Conservation (phyloP, 1,284 basidiomycete genomes). For the Pseudozyma sp. region DNA sequence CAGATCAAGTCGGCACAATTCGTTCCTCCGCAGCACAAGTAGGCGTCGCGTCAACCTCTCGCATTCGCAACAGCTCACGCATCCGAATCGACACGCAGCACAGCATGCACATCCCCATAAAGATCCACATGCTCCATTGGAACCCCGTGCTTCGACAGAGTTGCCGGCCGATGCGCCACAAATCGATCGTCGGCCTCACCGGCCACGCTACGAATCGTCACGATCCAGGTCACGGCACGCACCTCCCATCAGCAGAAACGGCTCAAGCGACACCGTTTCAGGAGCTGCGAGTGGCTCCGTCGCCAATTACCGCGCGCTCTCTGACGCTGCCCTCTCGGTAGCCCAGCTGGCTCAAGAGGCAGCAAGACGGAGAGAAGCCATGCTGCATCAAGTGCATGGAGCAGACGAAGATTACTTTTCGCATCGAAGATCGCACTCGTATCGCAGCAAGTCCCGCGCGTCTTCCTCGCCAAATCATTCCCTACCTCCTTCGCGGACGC, state of each 20-base stretch:
- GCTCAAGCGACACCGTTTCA: conserved; percentile 13
- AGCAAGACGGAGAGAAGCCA: conserved; percentile 28
- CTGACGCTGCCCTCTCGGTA: conserved; percentile 50
- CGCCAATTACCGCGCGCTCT: conserved; percentile 47
- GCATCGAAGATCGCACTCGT: conserved; percentile 8
- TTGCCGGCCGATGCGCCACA: conserved; percentile 2
- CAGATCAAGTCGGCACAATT: conserved; percentile 20
- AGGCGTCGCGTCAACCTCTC: conserved; percentile 15
- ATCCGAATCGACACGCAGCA: conserved; percentile 4
- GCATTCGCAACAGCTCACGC: conserved; percentile 19
- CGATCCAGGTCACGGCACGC: conserved; percentile 28
- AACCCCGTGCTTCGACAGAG: conserved; percentile 3
- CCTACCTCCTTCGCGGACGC: conserved; percentile 13
- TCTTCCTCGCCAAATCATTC: conserved; percentile 25
- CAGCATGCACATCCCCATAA: conserved; percentile 1
- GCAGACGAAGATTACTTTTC: conserved; percentile 38
- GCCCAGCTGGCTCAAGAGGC: conserved; percentile 55
- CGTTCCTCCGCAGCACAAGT: conserved; percentile 23
- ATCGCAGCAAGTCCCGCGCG: conserved; percentile 28
- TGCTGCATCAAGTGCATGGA: conserved; percentile 21
- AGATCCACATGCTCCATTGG: conserved; percentile 8
- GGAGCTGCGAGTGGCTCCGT: conserved; percentile 4
- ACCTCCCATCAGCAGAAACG: conserved; percentile 19
- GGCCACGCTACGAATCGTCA: conserved; percentile 5
- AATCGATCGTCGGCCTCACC: not conserved